Evolutionary conservation across 2,329 filamentous ascomycete genomes (phyloP).

Genomic region (Alternaria incomplexa): DNA sequence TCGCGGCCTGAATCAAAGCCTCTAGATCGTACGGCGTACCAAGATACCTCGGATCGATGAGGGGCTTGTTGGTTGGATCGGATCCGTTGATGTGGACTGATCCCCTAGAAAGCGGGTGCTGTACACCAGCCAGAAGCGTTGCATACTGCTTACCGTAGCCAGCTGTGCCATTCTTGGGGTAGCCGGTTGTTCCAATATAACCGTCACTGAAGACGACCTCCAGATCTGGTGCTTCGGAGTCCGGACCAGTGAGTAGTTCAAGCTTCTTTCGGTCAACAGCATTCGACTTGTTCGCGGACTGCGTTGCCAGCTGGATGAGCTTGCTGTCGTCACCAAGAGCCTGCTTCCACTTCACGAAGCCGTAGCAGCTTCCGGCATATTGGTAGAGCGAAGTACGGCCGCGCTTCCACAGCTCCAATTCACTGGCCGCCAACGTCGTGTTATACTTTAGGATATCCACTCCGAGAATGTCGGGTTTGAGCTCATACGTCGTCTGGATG

Average conservation of each 20-base stretch:
- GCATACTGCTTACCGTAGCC: constrained; percentile 29
- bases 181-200: constrained; percentile 50
- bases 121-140: constrained; percentile 37
- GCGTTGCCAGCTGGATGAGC: constrained; percentile 14
- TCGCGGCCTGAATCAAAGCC: constrained; percentile 13
- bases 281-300: constrained; percentile 18
- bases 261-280: constrained; percentile 22
- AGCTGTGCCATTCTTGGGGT: constrained; percentile 29
- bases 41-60: constrained; percentile 32
- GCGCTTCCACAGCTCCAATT: constrained; percentile 46
- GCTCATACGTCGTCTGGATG: constrained; percentile 26
- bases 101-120: constrained; percentile 38
- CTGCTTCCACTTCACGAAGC: constrained; percentile 53
- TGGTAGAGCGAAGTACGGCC: constrained; percentile 47
- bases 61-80: constrained; percentile 13
- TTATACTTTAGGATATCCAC: constrained; percentile 28
- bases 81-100: constrained; percentile 26
- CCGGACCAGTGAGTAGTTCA: constrained; percentile 42
- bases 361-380: constrained; percentile 47
- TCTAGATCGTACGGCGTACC: constrained; percentile 24
- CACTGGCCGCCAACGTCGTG: constrained; percentile 43
- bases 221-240: constrained; percentile 45
- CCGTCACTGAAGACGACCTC: constrained; percentile 54
- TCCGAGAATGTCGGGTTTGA: constrained; percentile 19
- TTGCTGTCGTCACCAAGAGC: constrained; percentile 33